Evolutionary conservation across 768 basidiomycete species (phyloP), one percentile per base, ranked within the genome.

Genomic region (Tricholoma hemisulphureum): DNA sequence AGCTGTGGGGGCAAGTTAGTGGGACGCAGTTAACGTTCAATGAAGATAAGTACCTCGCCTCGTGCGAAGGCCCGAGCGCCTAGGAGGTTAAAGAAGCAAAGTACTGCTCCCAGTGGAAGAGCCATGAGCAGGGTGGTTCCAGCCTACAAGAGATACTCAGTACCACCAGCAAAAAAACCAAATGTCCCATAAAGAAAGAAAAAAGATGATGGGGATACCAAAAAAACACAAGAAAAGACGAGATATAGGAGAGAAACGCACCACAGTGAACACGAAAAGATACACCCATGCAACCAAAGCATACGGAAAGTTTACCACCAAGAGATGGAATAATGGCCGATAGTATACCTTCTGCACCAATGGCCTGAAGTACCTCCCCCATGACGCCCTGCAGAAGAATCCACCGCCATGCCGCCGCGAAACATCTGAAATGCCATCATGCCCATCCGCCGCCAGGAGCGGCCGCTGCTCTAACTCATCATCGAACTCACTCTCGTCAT

Each of bases 111-210:
- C 16, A 93, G 72, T 1, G 91, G 91, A 4, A 93, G 78, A 0
- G 88, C 86, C 65, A 93, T 79, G n/a, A 93, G 80, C 13, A 91
- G 79, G 0, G 87, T 90, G 23, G 91, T 93, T 10, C 91, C 91
- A 0, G 85, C 80, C 90, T 93, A 62, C 2, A 41, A 51, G 16
- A 18, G 6, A 9, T n/a, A 13, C 18, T 49, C 46, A 49, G 46
- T 3, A 49, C 3, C 9, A 49, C 6, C 9, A 8, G 20, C 6
- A 29, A 45, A 4, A 3, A 45, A 5, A 45, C n/a, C n/a, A n/a
- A n/a, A n/a, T n/a, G n/a, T n/a, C n/a, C n/a, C n/a, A n/a, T n/a
- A 13, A 2, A 24, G 13, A 37, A 45, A 51, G 21, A 26, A 31
- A 56, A 24, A 18, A 9, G n/a, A 4, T 8, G 37, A 29, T 46